Base-by-base conservation (phyloP, 495 filamentous ascomycete species). In the Xylaria curta region DNA sequence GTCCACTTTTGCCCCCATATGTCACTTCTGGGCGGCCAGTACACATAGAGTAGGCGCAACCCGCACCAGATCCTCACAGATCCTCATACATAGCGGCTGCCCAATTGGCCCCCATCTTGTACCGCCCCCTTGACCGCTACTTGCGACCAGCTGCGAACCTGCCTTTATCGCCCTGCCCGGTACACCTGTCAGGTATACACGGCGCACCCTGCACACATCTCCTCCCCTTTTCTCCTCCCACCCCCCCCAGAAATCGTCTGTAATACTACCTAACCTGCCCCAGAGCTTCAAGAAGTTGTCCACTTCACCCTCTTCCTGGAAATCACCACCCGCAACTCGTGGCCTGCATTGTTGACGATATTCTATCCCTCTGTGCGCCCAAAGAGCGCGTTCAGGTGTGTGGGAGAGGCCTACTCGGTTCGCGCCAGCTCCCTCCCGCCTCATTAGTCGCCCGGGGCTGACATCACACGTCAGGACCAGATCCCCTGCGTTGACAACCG, bases 81-180 rank as follows among this genome's bases (percentile, higher is more conserved):
- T 64, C 26, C 69, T 51, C 62, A 47, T 58, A 65, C 28, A 58
- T 13, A 17, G 33, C 33, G 33, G 33, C 68, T 70, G 59, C 68
- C 28, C 59, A 33, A 44, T 64, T 40, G 15, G 59, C 59, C 58
- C 60, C 28, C 33, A 17, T 44, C 61, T 71, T 71, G 69, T 71
- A 71, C 69, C 53, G 69, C 61, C 19, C 60, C 49, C 12, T 66
- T 71, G 69, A 71, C 69, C 69, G 69, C 69, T 71, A 71, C 69
- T 71, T 71, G 26, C 13, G 38, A 46, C 69, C 13, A 26, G 12
- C 40, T 26, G 56, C 67, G 36, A 54, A 28, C 56, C 68, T 54
- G 31, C 56, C 49, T 21, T 40, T 19, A 33, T 33, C 38, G 31
- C 40, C 40, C 38, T 68, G 53, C 42, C 62, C 21, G 47, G 44